Evolutionary conservation across 306 rosid genomes (phyloP).

Genomic region (Lithocarpus polystachyus): DNA sequence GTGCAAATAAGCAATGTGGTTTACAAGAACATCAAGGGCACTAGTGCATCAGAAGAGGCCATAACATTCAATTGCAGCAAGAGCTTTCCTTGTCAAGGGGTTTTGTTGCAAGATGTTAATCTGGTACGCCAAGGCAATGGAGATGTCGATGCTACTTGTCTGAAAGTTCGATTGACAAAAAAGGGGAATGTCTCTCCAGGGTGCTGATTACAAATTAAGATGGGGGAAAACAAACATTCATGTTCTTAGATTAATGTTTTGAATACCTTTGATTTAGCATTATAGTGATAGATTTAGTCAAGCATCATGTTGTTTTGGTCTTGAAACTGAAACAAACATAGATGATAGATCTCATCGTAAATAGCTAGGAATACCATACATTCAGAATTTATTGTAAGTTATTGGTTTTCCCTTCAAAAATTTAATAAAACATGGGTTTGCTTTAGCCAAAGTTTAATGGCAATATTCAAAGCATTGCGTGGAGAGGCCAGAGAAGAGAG

Average conservation of each 20-base stretch:
- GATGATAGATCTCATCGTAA: neutral
- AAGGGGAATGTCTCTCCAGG: conserved; percentile 48
- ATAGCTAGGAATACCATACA: neutral
- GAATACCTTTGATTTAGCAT: neutral
- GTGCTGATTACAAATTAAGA: conserved; percentile 22
- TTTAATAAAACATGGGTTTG: neutral
- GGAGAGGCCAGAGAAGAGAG: no score
- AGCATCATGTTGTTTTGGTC: neutral
- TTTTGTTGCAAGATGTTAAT: conserved; percentile 42
- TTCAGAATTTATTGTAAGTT: no score
- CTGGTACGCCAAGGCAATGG: conserved; percentile 17
- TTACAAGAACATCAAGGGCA: conserved; percentile 62
- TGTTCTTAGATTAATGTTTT: neutral
- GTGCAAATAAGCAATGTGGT: conserved; percentile 52
- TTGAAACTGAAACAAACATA: neutral
- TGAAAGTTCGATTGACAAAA: conserved; percentile 29
- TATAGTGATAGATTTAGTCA: neutral
- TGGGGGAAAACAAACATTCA: neutral
- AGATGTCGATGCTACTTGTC: conserved; percentile 42
- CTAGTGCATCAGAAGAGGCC: conserved; percentile 74
- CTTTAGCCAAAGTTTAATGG: neutral
- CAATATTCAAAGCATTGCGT: no score
- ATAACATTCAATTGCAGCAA: conserved; percentile 61
- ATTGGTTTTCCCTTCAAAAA: no score
- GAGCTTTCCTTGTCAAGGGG: conserved; percentile 37